These are phyloP conservation scores for Talaromyces sp. DNA, from an alignment of 2,329 filamentous ascomycete genomes.

Conservation along the genomic window DNA sequence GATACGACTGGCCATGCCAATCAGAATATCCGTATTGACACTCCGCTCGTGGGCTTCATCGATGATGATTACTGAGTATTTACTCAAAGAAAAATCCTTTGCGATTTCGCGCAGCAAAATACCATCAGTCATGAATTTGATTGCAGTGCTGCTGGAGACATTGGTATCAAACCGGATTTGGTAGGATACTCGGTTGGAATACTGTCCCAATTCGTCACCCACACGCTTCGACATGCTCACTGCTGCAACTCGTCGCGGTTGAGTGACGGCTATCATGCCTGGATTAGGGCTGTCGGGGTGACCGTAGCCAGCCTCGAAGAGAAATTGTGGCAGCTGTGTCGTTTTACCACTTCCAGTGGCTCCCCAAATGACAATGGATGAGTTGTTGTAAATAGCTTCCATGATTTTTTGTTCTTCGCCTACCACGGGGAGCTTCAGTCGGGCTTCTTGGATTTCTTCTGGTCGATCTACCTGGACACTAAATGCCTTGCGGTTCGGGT, in stretches of 20 bases:
- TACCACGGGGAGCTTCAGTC: constrained; percentile 80
- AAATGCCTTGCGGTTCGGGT: constrained; percentile 64
- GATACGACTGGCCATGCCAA: constrained; percentile 92
- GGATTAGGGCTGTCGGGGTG: constrained; percentile 71
- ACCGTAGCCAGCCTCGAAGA: constrained; percentile 91
- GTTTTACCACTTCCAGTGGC: constrained; percentile 97
- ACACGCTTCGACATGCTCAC: constrained; percentile 97
- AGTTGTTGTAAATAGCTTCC: constrained; percentile 92
- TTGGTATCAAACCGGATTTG: constrained; percentile 94
- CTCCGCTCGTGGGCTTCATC: constrained; percentile 97
- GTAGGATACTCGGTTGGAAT: constrained; percentile 76
- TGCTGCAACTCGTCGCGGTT: constrained; percentile 88
- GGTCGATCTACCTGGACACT: constrained; percentile 67
- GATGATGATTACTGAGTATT: constrained; percentile 91
- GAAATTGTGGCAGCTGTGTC: constrained; percentile 92
- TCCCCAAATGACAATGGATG: constrained; percentile 86
- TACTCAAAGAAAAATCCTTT: constrained; percentile 78
- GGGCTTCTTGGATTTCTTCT: constrained; percentile 69
- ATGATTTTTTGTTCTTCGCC: constrained; percentile 96
- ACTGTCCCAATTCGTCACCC: constrained; percentile 73
- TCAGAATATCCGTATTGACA: constrained; percentile 96
- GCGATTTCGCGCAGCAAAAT: constrained; percentile 87
- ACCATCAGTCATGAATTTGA: constrained; percentile 99
- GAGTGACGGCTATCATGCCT: constrained; percentile 91
- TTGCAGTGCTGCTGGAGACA: constrained; percentile 70